phyloP scores from a whole-genome alignment of 2,329 filamentous ascomycete species.

The Stromatinia cepivora region DNA sequence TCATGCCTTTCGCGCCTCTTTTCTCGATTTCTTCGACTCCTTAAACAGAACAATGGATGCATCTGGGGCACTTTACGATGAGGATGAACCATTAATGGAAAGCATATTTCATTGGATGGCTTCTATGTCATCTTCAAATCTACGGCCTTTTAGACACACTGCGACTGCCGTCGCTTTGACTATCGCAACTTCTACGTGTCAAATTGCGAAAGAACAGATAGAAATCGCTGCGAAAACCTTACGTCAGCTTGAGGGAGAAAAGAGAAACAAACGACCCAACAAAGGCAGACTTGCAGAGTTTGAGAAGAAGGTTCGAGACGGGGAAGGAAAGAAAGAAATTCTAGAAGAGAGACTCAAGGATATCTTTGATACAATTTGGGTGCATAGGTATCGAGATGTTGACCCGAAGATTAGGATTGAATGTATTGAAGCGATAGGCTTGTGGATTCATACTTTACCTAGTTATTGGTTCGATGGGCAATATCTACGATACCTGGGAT shows the following conservation, averaged over 20 bases:
- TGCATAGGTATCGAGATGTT: slow-evolving; percentile 93
- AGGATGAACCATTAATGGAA: slow-evolving; percentile 69
- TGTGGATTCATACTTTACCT: slow-evolving; percentile 84
- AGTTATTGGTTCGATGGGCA: slow-evolving; percentile 87
- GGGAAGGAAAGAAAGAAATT: slow-evolving; percentile 50
- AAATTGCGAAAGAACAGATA: slow-evolving; percentile 69
- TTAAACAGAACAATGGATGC: slow-evolving; percentile 78
- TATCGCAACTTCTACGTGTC: slow-evolving; percentile 75
- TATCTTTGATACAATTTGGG: slow-evolving; percentile 89
- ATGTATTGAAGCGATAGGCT: slow-evolving; percentile 81
- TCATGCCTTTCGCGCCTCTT: slow-evolving; percentile 72
- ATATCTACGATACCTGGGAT: slow-evolving; percentile 91
- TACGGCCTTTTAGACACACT: slow-evolving; percentile 91
- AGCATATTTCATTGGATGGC: slow-evolving; percentile 88
- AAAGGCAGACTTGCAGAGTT: slow-evolving; percentile 75
- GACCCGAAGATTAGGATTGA: slow-evolving; percentile 87
- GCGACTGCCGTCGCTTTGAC: slow-evolving; percentile 81
- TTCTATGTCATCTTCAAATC: slow-evolving; percentile 83
- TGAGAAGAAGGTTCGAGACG: slow-evolving; percentile 63
- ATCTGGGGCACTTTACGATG: slow-evolving; percentile 76
- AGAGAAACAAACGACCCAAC: slow-evolving; percentile 71
- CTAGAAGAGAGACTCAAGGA: slow-evolving; percentile 72
- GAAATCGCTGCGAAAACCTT: slow-evolving; percentile 72
- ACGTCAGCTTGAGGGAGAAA: slow-evolving; percentile 76
- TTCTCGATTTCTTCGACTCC: slow-evolving; percentile 76